Conservation (phyloP, 2,329 filamentous ascomycete species). For the Calycina marina region DNA sequence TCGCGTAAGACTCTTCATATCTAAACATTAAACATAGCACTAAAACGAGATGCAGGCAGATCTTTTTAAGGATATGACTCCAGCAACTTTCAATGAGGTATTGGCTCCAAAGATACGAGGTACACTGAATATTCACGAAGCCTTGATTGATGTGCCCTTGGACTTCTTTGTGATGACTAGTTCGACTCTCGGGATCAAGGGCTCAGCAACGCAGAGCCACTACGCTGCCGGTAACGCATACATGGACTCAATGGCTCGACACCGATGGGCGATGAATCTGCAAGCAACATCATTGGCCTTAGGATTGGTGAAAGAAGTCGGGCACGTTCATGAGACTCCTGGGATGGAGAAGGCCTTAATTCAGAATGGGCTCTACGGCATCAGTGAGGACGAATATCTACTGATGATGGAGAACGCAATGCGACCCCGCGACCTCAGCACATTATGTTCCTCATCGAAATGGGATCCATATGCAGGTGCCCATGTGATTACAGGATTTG, state of each 20-base stretch:
- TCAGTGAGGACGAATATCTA: neutral
- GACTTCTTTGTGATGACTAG: constrained; percentile 25
- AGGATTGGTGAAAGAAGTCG: neutral
- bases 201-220: constrained; percentile 21
- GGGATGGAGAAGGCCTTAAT: neutral
- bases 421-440: neutral
- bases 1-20: constrained; percentile 12
- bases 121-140: constrained; percentile 5
- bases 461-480: neutral
- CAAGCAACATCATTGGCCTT: neutral
- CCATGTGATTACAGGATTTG: neutral
- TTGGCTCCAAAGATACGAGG: constrained; percentile 22
- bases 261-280: constrained; percentile 6
- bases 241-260: constrained; percentile 22
- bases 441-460: neutral
- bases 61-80: constrained; percentile 24
- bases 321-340: neutral
- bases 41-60: constrained; percentile 12
- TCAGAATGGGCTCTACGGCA: neutral
- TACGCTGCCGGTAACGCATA: constrained; percentile 26
- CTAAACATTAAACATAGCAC: neutral
- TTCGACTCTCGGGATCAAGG: constrained; percentile 19
- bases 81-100: constrained; percentile 20
- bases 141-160: constrained; percentile 8
- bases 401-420: neutral